Evolutionary conservation across 1,284 basidiomycete genomes (phyloP), one percentile per base, ranked within the genome.

Genomic region (Rhodotorula sp.): DNA sequence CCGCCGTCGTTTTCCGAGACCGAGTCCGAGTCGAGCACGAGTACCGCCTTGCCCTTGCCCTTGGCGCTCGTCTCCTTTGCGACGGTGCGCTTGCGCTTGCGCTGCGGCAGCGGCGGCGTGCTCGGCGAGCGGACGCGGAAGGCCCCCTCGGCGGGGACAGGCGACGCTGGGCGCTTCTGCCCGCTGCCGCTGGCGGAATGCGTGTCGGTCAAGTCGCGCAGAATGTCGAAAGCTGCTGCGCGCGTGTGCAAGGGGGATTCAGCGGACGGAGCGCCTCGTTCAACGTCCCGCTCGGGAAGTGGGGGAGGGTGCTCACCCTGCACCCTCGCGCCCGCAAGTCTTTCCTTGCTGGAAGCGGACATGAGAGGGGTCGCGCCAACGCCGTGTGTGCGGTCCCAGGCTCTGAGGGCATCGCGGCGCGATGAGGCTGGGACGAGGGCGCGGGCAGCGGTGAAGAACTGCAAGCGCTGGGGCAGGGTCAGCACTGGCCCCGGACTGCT

Each of bases 31-130:
- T 17, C 36, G 17, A 70, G 44, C 29, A 65, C 44, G 12, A 62
- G 22, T 29, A 37, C 61, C 17, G 27, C 63, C 36, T 61, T 65
- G 19, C 36, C 64, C 19, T 70, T 65, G 19, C 63, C 67, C 51
- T 60, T 60, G 15, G 19, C 53, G 19, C 59, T 48, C 9, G 29
- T 44, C 36, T 25, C 6, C 17, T 21, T 29, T 15, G 5, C 6
- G n/a, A 9, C n/a, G 17, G 10, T 27, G 25, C 44, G 44, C 10
- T 32, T 25, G 25, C 59, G 59, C 25, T 60, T 60, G 32, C 9
- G 21, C 21, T 17, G 19, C 5, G 22, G 59, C 32, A 21, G 22
- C 29, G 44, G 59, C 22, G 46, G 32, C 29, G 59, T 34, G 12
- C 21, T 8, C 22, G 56, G 37, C 37, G 27, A 39, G 25, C 27